A percentile compares a stretch with the other conserved stretches of the same genome.
Conservation (phyloP, 257 asterid genomes). For the Dorcoceras hygrometricum region DNA sequence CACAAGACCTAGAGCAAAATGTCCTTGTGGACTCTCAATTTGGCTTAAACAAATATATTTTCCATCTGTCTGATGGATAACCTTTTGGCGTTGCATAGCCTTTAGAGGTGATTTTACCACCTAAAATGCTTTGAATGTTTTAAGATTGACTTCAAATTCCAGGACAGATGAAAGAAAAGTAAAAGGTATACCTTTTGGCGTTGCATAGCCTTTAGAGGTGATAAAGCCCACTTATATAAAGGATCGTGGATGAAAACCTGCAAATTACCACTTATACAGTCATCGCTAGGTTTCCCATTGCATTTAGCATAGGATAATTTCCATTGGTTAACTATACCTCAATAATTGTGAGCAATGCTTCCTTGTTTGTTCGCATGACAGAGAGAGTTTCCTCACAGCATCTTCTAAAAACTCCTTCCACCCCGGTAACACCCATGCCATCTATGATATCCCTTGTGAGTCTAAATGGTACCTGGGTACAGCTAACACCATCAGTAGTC, state of each 20-base stretch:
- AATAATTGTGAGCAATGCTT: constrained; percentile 88
- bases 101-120: constrained; percentile 8
- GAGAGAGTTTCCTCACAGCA: constrained; percentile 96
- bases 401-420: constrained; percentile 96
- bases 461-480: constrained; percentile 84
- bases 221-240: constrained; percentile 92
- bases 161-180: constrained; percentile 11
- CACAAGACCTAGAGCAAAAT: neutral
- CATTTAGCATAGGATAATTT: neutral
- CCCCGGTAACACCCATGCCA: constrained; percentile 98
- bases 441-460: constrained; percentile 87
- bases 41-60: neutral
- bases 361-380: constrained; percentile 94
- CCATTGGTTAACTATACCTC: constrained; percentile 49
- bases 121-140: constrained; percentile 2
- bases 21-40: neutral
- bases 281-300: constrained; percentile 21
- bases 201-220: constrained; percentile 96
- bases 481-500: constrained; percentile 9
- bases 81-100: too few relatives aligned
- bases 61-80: neutral
- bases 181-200: constrained; percentile 75
- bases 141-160: constrained; percentile 5
- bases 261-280: constrained; percentile 26
- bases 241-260: constrained; percentile 99